Percentiles rank a stretch among this genome's conserved stretches.
Conservation (phyloP, 176 grass and related monocot species). For the Chloris gayana region DNA sequence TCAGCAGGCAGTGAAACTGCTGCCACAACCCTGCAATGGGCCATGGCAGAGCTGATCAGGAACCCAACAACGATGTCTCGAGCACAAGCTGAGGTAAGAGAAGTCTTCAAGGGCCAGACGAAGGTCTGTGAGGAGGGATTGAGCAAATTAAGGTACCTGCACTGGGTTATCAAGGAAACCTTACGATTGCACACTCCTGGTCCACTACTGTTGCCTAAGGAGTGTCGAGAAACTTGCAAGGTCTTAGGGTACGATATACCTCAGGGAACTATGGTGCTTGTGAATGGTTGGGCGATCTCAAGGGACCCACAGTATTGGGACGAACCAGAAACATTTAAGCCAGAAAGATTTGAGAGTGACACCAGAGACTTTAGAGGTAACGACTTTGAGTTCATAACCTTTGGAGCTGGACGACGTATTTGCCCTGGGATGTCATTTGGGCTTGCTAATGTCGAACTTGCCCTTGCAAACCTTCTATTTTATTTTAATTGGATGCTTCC, state of each 20-base stretch:
- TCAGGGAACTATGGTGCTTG: not conserved
- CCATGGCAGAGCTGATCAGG: not conserved
- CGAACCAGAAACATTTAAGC: not conserved
- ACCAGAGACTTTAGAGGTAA: not conserved
- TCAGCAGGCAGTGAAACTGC: not conserved
- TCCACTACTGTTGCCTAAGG: not conserved
- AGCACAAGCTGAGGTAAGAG: not conserved
- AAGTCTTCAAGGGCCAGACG: not conserved
- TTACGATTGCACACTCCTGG: not conserved
- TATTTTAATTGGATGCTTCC: not conserved
- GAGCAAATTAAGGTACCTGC: not conserved
- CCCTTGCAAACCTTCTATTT: not conserved
- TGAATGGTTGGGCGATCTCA: not conserved
- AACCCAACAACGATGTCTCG: not conserved
- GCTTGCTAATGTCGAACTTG: not conserved
- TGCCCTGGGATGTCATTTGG: not conserved
- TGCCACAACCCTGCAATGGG: not conserved
- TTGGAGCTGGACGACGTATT: not conserved
- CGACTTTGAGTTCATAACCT: not conserved
- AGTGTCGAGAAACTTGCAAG: not conserved
- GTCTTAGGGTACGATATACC: not conserved
- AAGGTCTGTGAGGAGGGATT: not conserved
- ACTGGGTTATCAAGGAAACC: not conserved
- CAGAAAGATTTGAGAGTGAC: not conserved
- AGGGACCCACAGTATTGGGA: not conserved